Evolutionary conservation across 1,139 yeast species (phyloP).

Genomic region (Suzukiozyma palmioleophila): DNA sequence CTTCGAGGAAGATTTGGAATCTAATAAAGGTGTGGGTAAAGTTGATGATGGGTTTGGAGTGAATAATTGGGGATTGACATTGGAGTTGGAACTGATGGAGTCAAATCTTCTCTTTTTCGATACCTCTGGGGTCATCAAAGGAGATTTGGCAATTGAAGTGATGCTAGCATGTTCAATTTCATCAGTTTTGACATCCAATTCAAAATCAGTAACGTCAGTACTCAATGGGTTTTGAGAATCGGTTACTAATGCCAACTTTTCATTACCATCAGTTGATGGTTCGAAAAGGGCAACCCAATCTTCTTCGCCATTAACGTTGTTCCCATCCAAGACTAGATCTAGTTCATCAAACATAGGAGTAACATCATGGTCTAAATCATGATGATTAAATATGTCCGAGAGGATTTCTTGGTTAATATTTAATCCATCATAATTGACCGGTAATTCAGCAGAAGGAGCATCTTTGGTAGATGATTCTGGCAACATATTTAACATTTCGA

Average conservation of each 20-base stretch:
- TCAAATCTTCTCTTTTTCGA: slow-evolving; percentile 7
- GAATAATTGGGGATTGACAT: slow-evolving; percentile 18
- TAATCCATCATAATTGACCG: slow-evolving; percentile 1
- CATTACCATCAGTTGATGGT: slow-evolving; percentile 20
- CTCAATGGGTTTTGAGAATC: slow-evolving; percentile 1
- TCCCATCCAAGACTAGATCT: slow-evolving; percentile 43
- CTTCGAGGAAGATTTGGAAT: slow-evolving; percentile 10
- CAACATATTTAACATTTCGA: slow-evolving; percentile 3
- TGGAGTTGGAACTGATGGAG: slow-evolving; percentile 2
- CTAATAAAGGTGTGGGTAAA: slow-evolving; percentile 29
- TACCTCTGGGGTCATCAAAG: neutral
- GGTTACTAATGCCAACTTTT: slow-evolving; percentile 3
- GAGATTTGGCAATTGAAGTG: slow-evolving; percentile 5
- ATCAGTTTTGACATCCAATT: slow-evolving; percentile 2
- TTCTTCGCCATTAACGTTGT: slow-evolving; percentile 41
- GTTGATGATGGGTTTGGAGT: slow-evolving; percentile 35
- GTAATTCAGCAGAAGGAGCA: neutral
- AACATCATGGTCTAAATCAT: slow-evolving; percentile 21
- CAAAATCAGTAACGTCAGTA: neutral
- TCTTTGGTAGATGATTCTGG: slow-evolving; percentile 3
- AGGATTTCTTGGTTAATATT: slow-evolving; percentile 1
- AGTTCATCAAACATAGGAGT: slow-evolving; percentile 67
- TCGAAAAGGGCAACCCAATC: slow-evolving; percentile 67
- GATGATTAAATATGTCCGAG: neutral
- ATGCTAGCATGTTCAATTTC: slow-evolving; percentile 5